Evolutionary conservation across 495 filamentous ascomycete species (phyloP).

Genomic region (Podospora australis): DNA sequence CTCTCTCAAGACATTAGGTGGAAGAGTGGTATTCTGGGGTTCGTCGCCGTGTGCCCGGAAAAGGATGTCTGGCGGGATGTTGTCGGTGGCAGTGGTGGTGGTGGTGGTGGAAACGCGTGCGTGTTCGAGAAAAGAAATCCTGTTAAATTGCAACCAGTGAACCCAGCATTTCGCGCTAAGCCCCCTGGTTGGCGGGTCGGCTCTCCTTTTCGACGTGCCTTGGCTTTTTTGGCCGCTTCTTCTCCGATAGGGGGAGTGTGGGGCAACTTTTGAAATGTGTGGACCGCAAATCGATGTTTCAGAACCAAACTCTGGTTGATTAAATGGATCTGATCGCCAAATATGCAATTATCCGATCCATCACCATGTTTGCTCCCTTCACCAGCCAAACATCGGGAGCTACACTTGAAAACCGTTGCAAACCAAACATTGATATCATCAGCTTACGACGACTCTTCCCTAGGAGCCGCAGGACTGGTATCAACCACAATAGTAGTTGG

Average conservation of each 20-base stretch:
- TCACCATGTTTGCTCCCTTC: too few relatives aligned
- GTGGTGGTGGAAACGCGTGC: background rate
- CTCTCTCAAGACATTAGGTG: too few relatives aligned
- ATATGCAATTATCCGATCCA: too few relatives aligned
- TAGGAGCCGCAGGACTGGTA: too few relatives aligned
- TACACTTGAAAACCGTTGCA: too few relatives aligned
- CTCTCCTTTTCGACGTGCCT: background rate
- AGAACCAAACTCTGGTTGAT: background rate
- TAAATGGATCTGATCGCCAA: too few relatives aligned
- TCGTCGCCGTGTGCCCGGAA: slow-evolving; percentile 1
- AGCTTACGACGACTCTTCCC: too few relatives aligned
- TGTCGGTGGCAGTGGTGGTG: background rate
- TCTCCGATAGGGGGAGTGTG: background rate
- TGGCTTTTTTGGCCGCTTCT: background rate
- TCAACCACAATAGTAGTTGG: background rate
- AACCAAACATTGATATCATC: too few relatives aligned
- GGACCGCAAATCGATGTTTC: background rate
- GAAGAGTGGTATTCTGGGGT: slow-evolving; percentile 2
- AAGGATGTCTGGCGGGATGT: slow-evolving; percentile 4
- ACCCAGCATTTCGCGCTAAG: background rate
- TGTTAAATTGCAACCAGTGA: slow-evolving; percentile 5
- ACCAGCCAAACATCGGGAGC: too few relatives aligned
- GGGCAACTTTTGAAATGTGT: background rate
- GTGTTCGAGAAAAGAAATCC: background rate
- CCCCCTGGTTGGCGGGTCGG: background rate